These are phyloP conservation scores for Sporothrix mexicana DNA, from an alignment of 2,329 filamentous ascomycete species.

Conservation along the genomic window DNA sequence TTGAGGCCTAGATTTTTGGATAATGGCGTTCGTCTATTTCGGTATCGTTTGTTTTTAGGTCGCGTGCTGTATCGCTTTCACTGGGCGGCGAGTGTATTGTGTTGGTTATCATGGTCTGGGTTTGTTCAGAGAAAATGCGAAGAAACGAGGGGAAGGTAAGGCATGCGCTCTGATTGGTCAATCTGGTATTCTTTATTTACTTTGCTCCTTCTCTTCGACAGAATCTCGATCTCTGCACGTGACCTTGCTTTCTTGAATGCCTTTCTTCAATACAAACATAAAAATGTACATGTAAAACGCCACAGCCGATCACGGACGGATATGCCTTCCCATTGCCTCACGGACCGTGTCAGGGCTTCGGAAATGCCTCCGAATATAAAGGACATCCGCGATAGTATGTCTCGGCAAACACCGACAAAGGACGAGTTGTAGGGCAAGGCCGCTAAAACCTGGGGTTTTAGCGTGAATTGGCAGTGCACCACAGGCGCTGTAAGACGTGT, in stretches of 20 bases:
- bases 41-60: neutral
- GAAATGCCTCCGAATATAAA: slow-evolving; percentile 6
- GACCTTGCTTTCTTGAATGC: no score
- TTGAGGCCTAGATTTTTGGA: neutral
- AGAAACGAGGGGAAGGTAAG: neutral
- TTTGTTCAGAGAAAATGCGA: neutral
- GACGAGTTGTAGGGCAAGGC: neutral
- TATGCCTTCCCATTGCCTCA: neutral
- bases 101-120: no score
- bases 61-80: neutral
- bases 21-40: neutral
- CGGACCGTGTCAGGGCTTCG: neutral
- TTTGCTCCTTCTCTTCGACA: neutral
- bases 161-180: slow-evolving; percentile 1
- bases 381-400: neutral
- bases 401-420: neutral
- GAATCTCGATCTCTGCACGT: no score
- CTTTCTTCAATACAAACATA: no score
- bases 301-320: neutral
- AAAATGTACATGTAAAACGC: neutral
- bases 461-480: neutral
- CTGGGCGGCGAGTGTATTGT: neutral
- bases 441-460: slow-evolving; percentile 18
- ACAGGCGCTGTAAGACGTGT: neutral
- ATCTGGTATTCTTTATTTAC: neutral